Evolutionary conservation across 139 green algal species (phyloP).

Genomic region (Chlamydomonas incerta): DNA sequence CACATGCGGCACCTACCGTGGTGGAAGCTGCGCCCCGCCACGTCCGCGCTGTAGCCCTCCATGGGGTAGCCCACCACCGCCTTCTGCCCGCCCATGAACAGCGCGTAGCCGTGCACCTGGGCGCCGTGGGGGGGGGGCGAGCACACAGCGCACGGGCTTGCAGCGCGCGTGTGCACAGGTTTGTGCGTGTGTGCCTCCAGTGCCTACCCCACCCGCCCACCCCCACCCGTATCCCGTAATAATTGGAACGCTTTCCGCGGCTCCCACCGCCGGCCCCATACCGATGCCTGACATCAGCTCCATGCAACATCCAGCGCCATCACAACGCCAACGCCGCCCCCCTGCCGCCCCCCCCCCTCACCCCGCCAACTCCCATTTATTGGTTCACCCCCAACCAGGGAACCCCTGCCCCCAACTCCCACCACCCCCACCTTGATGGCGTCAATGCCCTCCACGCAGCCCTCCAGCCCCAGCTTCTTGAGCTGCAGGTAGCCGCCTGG

Average conservation of each 20-base stretch:
- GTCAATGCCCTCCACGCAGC: constrained; percentile 90
- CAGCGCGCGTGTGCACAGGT: no score
- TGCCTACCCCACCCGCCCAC: not conserved
- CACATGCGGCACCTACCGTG: no score
- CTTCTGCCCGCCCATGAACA: constrained; percentile 91
- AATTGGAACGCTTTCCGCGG: no score
- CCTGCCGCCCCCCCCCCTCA: not conserved
- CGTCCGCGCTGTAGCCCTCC: constrained; percentile 75
- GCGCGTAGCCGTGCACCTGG: constrained; percentile 94
- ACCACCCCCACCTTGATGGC: constrained; percentile 77
- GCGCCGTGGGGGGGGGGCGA: no score
- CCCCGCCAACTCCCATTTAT: no score
- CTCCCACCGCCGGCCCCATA: no score
- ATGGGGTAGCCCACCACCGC: constrained; percentile 88
- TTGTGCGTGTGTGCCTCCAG: no score
- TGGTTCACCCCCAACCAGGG: no score
- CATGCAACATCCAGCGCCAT: not conserved
- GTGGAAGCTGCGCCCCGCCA: constrained; percentile 95
- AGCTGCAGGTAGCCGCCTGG: constrained; percentile 95
- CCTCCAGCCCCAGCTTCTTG: constrained; percentile 89
- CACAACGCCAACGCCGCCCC: no score
- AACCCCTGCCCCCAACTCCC: no score
- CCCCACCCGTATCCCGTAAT: not conserved
- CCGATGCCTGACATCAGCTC: no score
- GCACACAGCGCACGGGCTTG: no score